Evolutionary conservation across 1,284 basidiomycete genomes (phyloP).

Genomic region (Ganoderma boninense): DNA sequence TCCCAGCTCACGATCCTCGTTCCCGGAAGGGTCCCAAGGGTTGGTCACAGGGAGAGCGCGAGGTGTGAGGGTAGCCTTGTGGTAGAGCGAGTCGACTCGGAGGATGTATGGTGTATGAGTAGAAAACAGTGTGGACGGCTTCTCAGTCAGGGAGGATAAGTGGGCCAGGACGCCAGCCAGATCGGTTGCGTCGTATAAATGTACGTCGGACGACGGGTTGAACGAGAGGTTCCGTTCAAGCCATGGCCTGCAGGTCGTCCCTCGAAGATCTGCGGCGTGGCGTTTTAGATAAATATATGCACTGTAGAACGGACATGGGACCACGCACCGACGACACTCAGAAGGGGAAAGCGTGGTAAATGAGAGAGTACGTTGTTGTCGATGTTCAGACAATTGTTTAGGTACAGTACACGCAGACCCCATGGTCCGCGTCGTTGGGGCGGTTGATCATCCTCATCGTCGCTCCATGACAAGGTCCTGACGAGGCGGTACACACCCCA

Average conservation of each 20-base stretch:
- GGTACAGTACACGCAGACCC: conserved; percentile 61
- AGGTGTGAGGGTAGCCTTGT: conserved; percentile 12
- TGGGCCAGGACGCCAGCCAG: conserved; percentile 42
- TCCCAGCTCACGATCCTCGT: not conserved
- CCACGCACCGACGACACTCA: conserved; percentile 62
- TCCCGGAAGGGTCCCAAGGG: conserved; percentile 11
- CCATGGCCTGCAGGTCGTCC: conserved; percentile 51
- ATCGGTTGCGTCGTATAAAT: conserved; percentile 37
- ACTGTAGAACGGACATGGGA: not conserved
- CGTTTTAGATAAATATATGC: conserved; percentile 1
- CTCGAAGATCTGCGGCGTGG: conserved; percentile 55
- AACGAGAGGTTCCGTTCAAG: conserved; percentile 29
- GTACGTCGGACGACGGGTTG: conserved; percentile 32
- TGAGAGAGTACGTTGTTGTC: conserved; percentile 49
- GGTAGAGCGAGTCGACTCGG: conserved; percentile 31
- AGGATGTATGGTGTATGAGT: conserved; percentile 35
- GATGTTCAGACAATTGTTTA: conserved; percentile 56
- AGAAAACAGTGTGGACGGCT: conserved; percentile 32
- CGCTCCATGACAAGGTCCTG: conserved; percentile 38
- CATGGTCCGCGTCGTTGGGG: conserved; percentile 56
- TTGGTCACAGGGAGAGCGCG: not conserved
- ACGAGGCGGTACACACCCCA: conserved; percentile 55
- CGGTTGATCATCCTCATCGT: conserved; percentile 29
- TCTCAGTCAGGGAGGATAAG: conserved; percentile 33
- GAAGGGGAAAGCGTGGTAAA: conserved; percentile 57